Evolutionary conservation across 1,284 basidiomycete genomes (phyloP), one percentile per base, ranked within the genome.

Genomic region (Apiotrichum porosum): DNA sequence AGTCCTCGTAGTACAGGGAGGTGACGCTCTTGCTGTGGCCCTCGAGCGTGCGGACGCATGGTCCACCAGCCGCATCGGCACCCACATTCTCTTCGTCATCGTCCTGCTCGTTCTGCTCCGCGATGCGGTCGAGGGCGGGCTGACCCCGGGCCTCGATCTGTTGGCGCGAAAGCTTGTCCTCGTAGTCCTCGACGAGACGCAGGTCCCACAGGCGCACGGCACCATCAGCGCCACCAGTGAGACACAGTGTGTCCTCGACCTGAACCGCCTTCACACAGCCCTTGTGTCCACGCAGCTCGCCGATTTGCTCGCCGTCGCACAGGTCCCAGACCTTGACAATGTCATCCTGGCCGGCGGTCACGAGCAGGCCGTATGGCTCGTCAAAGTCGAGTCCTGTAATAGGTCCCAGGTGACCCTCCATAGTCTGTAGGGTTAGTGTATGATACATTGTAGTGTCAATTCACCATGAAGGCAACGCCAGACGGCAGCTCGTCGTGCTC

Each of bases 401-500:
- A 2, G 91, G 86, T 0, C 83, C 83, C 1, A 81, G 76, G 65
- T 97, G 92, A 30, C 81, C 83, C 28, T 83, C 78, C 30, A 97
- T 77, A 4, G 89, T 89, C 88, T 92, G 60, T 0, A 9, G 22
- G 1, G 35, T 42, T 32, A 33, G 24, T 21, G n/a, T n/a, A n/a
- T 10, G 31, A 41, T 48, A 45, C 28, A 17, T 18, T 5, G 9
- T 50, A 18, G 8, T 21, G n/a, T 10, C 2, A n/a, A 35, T 73
- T 55, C 70, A 88, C 88, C 92, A 99, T 97, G 75, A 99, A 99
- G 6, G 94, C 94, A 4, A 97, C 83, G 4, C 89, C 90, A 6
- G 84, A 82, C 5, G 94, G 95, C 47, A 99, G 77, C 48, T 97
- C 91, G 62, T 95, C 91, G 61, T 99, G 95, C 70, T 98, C 95